phyloP scores from a whole-genome alignment of 192 early-diverging fungal species.

The Entomortierella beljakovae region DNA sequence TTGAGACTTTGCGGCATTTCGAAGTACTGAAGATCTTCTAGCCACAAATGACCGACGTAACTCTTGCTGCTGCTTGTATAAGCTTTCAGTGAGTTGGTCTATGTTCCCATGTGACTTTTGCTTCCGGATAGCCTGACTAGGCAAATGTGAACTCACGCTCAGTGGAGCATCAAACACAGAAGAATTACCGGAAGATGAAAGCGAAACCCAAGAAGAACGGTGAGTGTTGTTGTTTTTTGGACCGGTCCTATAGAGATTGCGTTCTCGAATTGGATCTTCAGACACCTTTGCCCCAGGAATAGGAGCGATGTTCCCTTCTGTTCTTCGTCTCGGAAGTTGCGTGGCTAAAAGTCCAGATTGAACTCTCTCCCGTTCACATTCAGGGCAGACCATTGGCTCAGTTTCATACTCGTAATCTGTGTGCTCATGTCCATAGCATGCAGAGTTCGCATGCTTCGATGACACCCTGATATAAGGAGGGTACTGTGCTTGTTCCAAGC shows the following conservation, averaged over 20 bases:
- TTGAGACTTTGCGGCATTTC: too few species aligned
- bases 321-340: background rate
- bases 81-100: background rate
- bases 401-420: background rate
- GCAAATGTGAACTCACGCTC: slow-evolving; percentile 1
- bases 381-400: background rate
- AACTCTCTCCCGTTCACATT: slow-evolving; percentile 14
- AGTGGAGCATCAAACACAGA: slow-evolving; percentile 8
- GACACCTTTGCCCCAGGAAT: too few species aligned
- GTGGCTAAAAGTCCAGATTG: background rate
- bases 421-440: background rate
- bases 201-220: slow-evolving; percentile 21
- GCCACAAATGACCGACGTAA: background rate
- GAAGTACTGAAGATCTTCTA: too few species aligned
- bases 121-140: slow-evolving; percentile 9
- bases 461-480: slow-evolving; percentile 1
- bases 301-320: too few species aligned
- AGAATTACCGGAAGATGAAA: slow-evolving; percentile 10
- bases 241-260: slow-evolving; percentile 3
- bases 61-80: background rate
- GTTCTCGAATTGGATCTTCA: background rate
- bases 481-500: slow-evolving; percentile 13
- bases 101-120: background rate
- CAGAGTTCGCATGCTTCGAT: background rate
- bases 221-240: background rate